These are phyloP conservation scores for Ceratocystis colombiana DNA, from an alignment of 2,329 filamentous ascomycete species.

Conservation along the genomic window DNA sequence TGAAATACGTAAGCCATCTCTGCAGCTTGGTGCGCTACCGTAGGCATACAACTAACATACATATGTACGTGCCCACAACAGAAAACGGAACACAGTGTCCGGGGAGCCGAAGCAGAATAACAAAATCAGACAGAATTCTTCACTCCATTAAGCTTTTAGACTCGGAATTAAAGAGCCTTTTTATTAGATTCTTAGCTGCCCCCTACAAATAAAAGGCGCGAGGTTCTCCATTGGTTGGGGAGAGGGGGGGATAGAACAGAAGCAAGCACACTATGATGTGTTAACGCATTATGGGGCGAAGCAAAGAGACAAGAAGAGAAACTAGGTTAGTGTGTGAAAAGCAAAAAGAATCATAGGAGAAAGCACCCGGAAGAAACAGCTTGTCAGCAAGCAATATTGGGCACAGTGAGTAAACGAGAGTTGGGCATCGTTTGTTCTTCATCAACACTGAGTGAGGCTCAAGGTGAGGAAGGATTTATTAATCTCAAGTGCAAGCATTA, in stretches of 20 bases:
- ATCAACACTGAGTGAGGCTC: too few species aligned
- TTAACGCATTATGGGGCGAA: not conserved
- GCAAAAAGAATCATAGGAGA: not conserved
- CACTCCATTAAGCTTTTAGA: not conserved
- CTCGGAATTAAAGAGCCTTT: not conserved
- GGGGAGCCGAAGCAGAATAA: not conserved
- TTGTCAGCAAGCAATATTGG: not conserved
- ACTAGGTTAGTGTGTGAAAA: not conserved
- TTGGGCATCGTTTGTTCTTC: too few species aligned
- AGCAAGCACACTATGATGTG: not conserved
- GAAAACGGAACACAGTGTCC: conserved; percentile 5
- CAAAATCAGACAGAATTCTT: not conserved
- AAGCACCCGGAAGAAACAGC: not conserved
- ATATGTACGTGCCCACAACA: not conserved
- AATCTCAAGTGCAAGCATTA: too few species aligned
- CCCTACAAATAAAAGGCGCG: not conserved
- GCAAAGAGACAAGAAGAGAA: not conserved
- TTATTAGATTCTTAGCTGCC: not conserved
- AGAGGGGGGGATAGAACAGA: not conserved
- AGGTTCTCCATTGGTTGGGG: not conserved
- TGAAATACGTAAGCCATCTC: too few species aligned
- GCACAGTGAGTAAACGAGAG: not conserved
- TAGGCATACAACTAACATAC: too few species aligned
- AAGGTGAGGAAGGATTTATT: too few species aligned
- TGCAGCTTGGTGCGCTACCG: too few species aligned